A percentile compares a stretch with the other conserved stretches of the same genome.
These are phyloP conservation scores for Phaeotremella fagi DNA, from an alignment of 768 basidiomycete genomes.

Conservation along the genomic window DNA sequence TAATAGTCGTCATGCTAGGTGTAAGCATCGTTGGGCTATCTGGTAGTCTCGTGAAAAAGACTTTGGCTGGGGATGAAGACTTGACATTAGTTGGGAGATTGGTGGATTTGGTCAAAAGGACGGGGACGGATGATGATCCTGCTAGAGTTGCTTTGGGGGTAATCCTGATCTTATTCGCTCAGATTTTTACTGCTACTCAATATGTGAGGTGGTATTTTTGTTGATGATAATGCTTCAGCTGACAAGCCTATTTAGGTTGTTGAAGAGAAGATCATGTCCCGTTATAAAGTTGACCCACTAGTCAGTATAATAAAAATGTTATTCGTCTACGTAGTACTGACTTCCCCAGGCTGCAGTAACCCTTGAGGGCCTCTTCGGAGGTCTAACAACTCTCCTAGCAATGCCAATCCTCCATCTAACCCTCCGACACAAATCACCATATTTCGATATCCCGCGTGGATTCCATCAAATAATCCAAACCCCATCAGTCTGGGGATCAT, in stretches of 20 bases:
- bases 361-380: constrained; percentile 87
- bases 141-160: constrained; percentile 57
- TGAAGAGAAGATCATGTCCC: constrained; percentile 92
- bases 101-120: constrained; percentile 10
- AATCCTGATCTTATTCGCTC: constrained; percentile 86
- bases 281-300: constrained; percentile 78
- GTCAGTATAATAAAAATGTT: constrained; percentile 46
- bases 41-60: constrained; percentile 78
- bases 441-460: constrained; percentile 83
- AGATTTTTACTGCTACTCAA: constrained; percentile 61
- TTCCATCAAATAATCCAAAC: constrained; percentile 82
- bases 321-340: neutral
- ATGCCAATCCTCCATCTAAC: constrained; percentile 64
- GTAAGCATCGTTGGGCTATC: constrained; percentile 61
- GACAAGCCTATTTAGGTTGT: constrained; percentile 55
- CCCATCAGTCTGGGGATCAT: constrained; percentile 63
- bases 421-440: constrained; percentile 47
- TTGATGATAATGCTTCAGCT: constrained; percentile 4
- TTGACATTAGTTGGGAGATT: neutral
- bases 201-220: constrained; percentile 16
- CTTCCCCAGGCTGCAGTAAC: constrained; percentile 65
- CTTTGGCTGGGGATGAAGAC: constrained; percentile 50
- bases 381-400: constrained; percentile 67
- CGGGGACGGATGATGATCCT: constrained; percentile 38
- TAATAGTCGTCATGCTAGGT: constrained; percentile 66